Conservation (phyloP, 768 basidiomycete species). For the Grammothele lineata region DNA sequence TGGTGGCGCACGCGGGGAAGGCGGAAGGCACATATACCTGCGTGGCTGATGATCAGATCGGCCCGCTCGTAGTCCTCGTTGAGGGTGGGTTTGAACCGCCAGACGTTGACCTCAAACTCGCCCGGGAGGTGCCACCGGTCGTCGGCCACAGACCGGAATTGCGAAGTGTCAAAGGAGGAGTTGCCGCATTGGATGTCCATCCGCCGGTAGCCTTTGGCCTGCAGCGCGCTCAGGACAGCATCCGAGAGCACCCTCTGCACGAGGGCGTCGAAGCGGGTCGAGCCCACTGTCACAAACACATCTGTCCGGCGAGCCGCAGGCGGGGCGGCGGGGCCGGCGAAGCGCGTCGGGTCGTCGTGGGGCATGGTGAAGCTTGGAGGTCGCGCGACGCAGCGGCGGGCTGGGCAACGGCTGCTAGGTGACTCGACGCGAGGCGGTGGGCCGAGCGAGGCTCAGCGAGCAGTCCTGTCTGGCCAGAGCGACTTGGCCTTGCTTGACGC, state of each 20-base stretch:
- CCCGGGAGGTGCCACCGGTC: conserved; percentile 24
- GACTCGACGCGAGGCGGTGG: too few species aligned
- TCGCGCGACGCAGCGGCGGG: too few species aligned
- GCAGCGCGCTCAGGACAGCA: conserved; percentile 53
- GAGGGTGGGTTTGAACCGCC: conserved; percentile 73
- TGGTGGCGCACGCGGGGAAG: conserved; percentile 5
- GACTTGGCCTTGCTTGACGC: too few species aligned
- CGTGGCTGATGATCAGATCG: conserved; percentile 89
- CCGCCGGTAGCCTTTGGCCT: conserved; percentile 47
- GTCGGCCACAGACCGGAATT: conserved; percentile 20
- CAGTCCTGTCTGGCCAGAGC: too few species aligned
- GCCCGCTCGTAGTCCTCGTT: conserved; percentile 58
- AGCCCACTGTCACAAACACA: conserved; percentile 84
- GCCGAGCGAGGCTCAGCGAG: too few species aligned
- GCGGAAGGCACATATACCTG: conserved; percentile 47
- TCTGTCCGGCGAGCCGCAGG: conserved; percentile 17
- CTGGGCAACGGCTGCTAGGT: too few species aligned
- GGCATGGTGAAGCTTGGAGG: neutral
- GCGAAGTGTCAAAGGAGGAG: conserved; percentile 43
- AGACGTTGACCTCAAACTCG: conserved; percentile 48
- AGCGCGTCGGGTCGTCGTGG: neutral
- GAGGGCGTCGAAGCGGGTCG: conserved; percentile 80
- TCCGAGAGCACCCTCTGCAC: conserved; percentile 55
- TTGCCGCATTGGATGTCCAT: conserved; percentile 80
- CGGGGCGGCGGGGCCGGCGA: too few species aligned